Conservation (phyloP, 768 basidiomycete species). For the Leucogyrophana mollusca region DNA sequence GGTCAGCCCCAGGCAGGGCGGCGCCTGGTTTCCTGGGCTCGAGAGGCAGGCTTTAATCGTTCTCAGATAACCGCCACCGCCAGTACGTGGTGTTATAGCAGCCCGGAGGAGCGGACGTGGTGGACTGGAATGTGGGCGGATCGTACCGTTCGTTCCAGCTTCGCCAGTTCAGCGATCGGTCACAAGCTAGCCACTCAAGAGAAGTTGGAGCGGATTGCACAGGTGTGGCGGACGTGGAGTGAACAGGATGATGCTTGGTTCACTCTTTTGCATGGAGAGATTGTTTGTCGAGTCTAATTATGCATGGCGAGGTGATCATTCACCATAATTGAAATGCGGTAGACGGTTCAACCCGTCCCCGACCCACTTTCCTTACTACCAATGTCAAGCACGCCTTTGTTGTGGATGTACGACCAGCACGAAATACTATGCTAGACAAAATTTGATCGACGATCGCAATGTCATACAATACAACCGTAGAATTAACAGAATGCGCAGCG, state of each 20-base stretch:
- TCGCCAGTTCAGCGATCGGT: conserved; percentile 29
- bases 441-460: too few species aligned
- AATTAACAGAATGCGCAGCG: too few species aligned
- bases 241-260: conserved; percentile 34
- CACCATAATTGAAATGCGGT: too few species aligned
- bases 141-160: conserved; percentile 31
- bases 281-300: conserved; percentile 23
- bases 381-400: too few species aligned
- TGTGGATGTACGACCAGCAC: too few species aligned
- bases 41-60: conserved; percentile 33
- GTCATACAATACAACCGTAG: too few species aligned
- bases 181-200: conserved; percentile 20
- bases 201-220: conserved; percentile 18
- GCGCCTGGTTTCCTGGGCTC: conserved; percentile 35
- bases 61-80: conserved; percentile 25
- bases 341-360: too few species aligned
- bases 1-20: conserved; percentile 41
- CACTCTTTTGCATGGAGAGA: conserved; percentile 30
- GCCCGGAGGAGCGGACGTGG: conserved; percentile 35
- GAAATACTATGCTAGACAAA: too few species aligned
- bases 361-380: too few species aligned
- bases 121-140: conserved; percentile 40
- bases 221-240: conserved; percentile 30
- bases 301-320: not conserved
- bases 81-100: conserved; percentile 37